Evolutionary conservation across 1,284 basidiomycete genomes (phyloP), one percentile per base, ranked within the genome.

Genomic region (Cystobasidiaceae sp.): DNA sequence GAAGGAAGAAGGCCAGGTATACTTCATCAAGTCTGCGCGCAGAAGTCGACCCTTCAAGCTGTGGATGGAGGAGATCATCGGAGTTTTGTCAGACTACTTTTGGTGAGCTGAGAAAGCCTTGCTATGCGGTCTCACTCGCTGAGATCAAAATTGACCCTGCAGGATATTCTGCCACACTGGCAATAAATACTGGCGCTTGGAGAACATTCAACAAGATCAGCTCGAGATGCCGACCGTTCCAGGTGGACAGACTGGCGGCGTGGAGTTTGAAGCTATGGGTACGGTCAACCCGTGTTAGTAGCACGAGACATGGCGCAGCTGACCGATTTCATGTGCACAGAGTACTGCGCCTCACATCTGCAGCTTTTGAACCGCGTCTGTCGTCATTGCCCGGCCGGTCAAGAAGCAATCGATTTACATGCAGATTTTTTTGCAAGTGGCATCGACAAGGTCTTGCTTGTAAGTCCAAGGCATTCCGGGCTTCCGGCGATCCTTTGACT

Each of bases 171-270:
- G 94, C 75, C 96, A 98, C 75, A 87, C 88, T 2, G 87, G 87
- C 72, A 98, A 98, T 74, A 85, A 85, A 0, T 86, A 94, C 48
- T 97, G 93, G 93, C 80, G 86, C 17, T 79, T 93, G 27, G 78
- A 81, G 4, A 86, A 92, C 71, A 86, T 90, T 0, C 88, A 97
- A 72, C 86, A 90, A 74, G 83, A 80, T 1, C 84, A 84, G 61
- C 90, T 93, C 3, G 90, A 93, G 77, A 88, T 86, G 72, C 96
- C 94, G 3, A 84, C 90, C 37, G 94, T 96, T 2, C 94, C 96
- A 0, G 91, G 92, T 6, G 94, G 94, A 6, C 97, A 97, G 85
- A 97, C 96, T 0, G 96, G 94, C 7, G 94, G 96, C 9, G 96
- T 98, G 9, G 94, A 97, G 75, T 93, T 88, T 75, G 94, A 98